Base-by-base conservation (phyloP, 148 eudicot genomes). In the Spergularia marina region DNA sequence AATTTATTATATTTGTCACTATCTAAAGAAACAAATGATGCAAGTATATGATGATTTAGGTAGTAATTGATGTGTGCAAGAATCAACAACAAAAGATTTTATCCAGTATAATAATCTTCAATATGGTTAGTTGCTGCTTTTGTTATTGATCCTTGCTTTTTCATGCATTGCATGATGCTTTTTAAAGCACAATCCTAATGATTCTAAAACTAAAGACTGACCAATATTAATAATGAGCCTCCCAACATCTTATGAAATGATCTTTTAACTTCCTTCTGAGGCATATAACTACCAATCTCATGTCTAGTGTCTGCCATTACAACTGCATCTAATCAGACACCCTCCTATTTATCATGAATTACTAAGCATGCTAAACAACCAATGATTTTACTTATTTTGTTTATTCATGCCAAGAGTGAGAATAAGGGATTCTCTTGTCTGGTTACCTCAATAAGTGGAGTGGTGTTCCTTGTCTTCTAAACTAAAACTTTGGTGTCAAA, bases 261-360 rank as follows among this genome's bases (percentile, higher is more conserved):
- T 57, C 17, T 40, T 30, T 57, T 71, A 65, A 80, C 73, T 59
- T 72, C 73, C 73, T 71, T 23, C 15, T 49, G 72, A 76, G 18
- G 71, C 57, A 80, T 69, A 74, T 69, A 74, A 69, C 78, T 74
- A 79, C 70, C 74, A 53, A 77, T 80, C 16, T 63, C 64, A 63
- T 41, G 67, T 57, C 72, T 62, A 3, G n/a, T 78, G 82, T 75
- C 79, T 80, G 76, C 83, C 83, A 80, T 71, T 75, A 47, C n/a
- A 75, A 57, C 23, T 70, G 68, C 61, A 53, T 76, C 58, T 64
- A 25, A 55, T 67, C 41, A 72, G 70, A 15, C 60, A 18, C 23
- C 74, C 41, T 72, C 73, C 52, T 65, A 59, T 30, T 76, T 57
- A 74, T 79, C 69, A 60, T 77, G 49, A 56, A 71, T 12, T 56